Evolutionary conservation across 306 rosid genomes (phyloP), one percentile per base, ranked within the genome.

Genomic region (Morella rubra): DNA sequence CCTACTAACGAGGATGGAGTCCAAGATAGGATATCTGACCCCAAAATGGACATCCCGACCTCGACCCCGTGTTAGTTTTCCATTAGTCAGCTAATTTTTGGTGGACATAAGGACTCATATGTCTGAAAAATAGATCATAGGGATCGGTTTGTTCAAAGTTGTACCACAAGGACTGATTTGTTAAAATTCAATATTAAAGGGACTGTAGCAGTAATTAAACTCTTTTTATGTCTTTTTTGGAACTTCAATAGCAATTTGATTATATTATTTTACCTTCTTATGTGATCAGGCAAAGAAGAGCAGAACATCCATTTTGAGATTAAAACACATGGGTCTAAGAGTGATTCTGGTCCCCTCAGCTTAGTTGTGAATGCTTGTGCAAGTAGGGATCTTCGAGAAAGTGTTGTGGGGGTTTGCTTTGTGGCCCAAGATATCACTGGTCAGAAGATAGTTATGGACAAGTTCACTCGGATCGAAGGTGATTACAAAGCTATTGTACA

Each of bases 401-500:
- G 87, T 79, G 93, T 92, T 66, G 97, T 95, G 32, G 97, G 98
- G 32, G 96, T 95, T 81, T 95, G 98, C 84, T 92, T 95, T 82
- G 97, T 95, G 81, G 98, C 93, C 52, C 98, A 95, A 77, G 98
- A 92, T 86, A 90, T 95, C 78, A 95, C 98, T 73, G 93, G 87
- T 76, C 93, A 95, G 83, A 95, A 95, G 89, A 88, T 82, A 54
- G 97, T 95, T 46, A 89, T 92, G 97, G 98, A 95, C 86, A 95
- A 90, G 84, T 95, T 95, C 85, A 95, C 96, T 62, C 92, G 96
- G 79, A 86, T 95, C 46, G 96, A 95, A 80, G 98, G 98, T 51
- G 98, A 95, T 86, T 95, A 95, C 91, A 92, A 88, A 80, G 97
- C 98, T 49, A 95, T 95, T 82, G 97, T 95, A 47, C 97, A 89